Base-by-base conservation (phyloP, 2,329 filamentous ascomycete species). In the Phoma herbarum region DNA sequence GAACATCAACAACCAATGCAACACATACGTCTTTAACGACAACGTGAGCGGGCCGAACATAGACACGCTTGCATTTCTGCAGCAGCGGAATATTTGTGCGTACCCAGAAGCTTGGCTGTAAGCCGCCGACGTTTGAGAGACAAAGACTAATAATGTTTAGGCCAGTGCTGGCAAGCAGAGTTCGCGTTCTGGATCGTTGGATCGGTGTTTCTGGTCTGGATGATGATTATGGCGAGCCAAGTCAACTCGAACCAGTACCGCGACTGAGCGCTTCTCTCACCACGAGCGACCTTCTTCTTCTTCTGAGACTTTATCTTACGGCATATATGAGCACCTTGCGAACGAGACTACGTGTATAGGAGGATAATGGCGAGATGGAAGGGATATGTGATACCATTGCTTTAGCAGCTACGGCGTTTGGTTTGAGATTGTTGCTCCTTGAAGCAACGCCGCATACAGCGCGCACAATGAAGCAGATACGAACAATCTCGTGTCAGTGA, bases 181-280 rank as follows among this genome's bases (percentile, higher is more conserved):
- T 89, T 89, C 66, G 84, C 85, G 10, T 88, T 88, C 66, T 87
- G 86, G 78, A 83, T 89, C 53, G 80, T 89, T 16, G 86, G 86
- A 37, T 81, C 81, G 1, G 82, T 88, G n/a, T 87, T 89, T 66
- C 82, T 88, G 69, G 71, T 88, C 22, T 89, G 86, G 84, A 87
- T 89, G 85, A 85, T 88, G 72, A 75, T 89, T 46, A 84, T 89
- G 80, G 84, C 83, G 6, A 83, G 79, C 73, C 83, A 85, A 68
- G 85, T 87, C 43, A 81, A 81, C 59, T 76, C 78, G 58, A 80
- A 80, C 59, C 71, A 77, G 55, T 81, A 79, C 63, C 57, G 57
- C 26, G 50, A 50, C 7, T 59, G 18, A 42, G 31, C 7, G 12
- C 8, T 7, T 3, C 12, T 20, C 6, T 12, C 18, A 23, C 33